Percentiles rank a stretch among this genome's conserved stretches.
These are phyloP conservation scores for Penicillium lividum DNA, from an alignment of 495 filamentous ascomycete species.

Conservation along the genomic window DNA sequence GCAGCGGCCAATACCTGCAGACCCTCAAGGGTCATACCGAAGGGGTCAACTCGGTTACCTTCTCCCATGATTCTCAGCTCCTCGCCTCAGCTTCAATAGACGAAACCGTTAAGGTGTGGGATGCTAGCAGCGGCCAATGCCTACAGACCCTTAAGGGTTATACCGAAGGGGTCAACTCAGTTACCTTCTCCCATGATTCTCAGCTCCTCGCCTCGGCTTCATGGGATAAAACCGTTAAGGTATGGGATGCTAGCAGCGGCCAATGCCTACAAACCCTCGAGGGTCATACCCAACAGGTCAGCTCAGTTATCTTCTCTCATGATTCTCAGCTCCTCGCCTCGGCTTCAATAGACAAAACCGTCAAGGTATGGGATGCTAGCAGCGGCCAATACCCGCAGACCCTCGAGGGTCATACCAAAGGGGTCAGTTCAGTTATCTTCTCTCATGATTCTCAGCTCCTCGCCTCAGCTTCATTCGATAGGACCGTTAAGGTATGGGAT, in stretches of 20 bases:
- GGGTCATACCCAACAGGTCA: conserved; percentile 21
- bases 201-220: conserved; percentile 26
- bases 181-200: conserved; percentile 12
- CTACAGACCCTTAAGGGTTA: neutral
- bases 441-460: too few relatives aligned
- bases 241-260: conserved; percentile 28
- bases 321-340: conserved; percentile 26
- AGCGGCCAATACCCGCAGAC: conserved; percentile 4
- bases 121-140: conserved; percentile 20
- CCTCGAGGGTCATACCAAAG: too few relatives aligned
- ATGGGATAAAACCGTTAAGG: conserved; percentile 18
- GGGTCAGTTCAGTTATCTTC: too few relatives aligned
- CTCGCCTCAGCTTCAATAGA: conserved; percentile 8
- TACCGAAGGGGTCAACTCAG: neutral
- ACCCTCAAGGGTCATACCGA: conserved; percentile 31
- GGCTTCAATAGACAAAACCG: conserved; percentile 21
- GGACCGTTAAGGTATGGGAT: too few relatives aligned
- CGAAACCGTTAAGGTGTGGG: conserved; percentile 32
- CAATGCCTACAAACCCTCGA: conserved; percentile 29
- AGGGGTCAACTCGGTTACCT: conserved; percentile 16
- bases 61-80: conserved; percentile 23
- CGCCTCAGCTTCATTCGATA: conserved; percentile 7
- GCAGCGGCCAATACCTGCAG: conserved; percentile 22
- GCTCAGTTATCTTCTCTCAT: conserved; percentile 23
- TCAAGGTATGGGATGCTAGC: conserved; percentile 34